A percentile compares a stretch with the other conserved stretches of the same genome.
Conservation (phyloP, 352 stramenopile species). For the Pythium pyrilobum region DNA sequence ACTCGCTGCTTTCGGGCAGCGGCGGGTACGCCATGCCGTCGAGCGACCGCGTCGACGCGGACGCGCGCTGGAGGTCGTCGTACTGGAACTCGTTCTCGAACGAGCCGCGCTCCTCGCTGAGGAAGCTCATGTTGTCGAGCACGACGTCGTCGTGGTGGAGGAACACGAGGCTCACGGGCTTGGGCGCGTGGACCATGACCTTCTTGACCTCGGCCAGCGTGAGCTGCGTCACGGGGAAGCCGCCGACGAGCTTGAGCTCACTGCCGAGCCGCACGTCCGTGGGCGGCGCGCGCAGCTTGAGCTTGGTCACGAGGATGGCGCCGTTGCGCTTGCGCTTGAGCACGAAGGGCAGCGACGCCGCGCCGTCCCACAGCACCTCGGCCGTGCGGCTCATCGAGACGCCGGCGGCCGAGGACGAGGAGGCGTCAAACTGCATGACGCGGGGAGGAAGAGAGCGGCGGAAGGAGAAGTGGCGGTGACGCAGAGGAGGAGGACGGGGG, state of each 20-base stretch:
- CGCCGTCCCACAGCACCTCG: conserved; percentile 68
- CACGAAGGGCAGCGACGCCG: conserved; percentile 51
- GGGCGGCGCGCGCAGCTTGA: conserved; percentile 22
- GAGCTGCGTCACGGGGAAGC: conserved; percentile 65
- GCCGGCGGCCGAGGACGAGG: too few relatives aligned
- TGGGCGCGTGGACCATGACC: conserved; percentile 65
- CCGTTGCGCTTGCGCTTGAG: conserved; percentile 71
- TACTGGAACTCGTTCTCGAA: conserved; percentile 33
- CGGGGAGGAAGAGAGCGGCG: too few relatives aligned
- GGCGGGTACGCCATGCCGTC: conserved; percentile 10
- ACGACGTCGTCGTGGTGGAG: conserved; percentile 50
- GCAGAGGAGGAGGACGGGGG: too few relatives aligned
- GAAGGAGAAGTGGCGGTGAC: too few relatives aligned
- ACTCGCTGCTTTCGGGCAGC: conserved; percentile 21
- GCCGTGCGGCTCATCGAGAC: conserved; percentile 35
- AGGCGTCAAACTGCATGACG: too few relatives aligned
- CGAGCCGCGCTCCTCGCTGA: conserved; percentile 31
- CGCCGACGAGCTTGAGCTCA: conserved; percentile 67
- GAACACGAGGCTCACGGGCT: conserved; percentile 78
- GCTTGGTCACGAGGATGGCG: conserved; percentile 60
- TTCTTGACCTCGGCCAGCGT: conserved; percentile 73
- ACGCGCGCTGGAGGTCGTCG: neutral
- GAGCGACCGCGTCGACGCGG: neutral
- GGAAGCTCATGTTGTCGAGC: conserved; percentile 33
- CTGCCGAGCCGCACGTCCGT: conserved; percentile 54